A percentile compares a stretch with the other conserved stretches of the same genome.
Evolutionary conservation across 352 stramenopile genomes (phyloP).

Genomic region (Pythium sp.): DNA sequence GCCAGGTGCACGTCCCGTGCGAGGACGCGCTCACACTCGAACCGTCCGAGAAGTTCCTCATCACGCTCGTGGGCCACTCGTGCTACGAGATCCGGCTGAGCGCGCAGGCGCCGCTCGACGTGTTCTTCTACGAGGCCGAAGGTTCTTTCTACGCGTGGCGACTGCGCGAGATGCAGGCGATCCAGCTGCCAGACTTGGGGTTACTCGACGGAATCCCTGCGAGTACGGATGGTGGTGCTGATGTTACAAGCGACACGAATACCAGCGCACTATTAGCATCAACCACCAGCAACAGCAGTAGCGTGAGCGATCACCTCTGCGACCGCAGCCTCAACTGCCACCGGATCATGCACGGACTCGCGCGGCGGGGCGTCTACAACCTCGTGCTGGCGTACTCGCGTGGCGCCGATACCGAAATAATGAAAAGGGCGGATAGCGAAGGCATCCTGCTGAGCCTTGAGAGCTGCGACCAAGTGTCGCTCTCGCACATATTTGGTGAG

Average conservation of each 20-base stretch:
- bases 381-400: constrained; percentile 38
- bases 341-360: constrained; percentile 32
- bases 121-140: constrained; percentile 50
- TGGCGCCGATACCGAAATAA: constrained; percentile 1
- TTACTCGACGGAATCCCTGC: constrained; percentile 2
- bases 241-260: background rate
- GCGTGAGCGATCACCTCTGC: constrained; percentile 24
- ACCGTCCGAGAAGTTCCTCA: constrained; percentile 41
- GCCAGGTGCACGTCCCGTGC: constrained; percentile 46
- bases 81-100: constrained; percentile 49
- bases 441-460: constrained; percentile 30
- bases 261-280: background rate
- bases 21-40: constrained; percentile 44
- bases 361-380: constrained; percentile 38
- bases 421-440: constrained; percentile 3
- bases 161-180: constrained; percentile 19
- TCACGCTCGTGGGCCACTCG: constrained; percentile 51
- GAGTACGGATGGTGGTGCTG: background rate
- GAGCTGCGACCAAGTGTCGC: constrained; percentile 38
- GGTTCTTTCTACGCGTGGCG: constrained; percentile 18
- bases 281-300: background rate
- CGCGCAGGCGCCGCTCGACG: constrained; percentile 40
- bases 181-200: constrained; percentile 9
- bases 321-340: constrained; percentile 29
- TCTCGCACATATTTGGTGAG: constrained; percentile 40